These are phyloP conservation scores for Triadica sebifera DNA, from an alignment of 345 rosid species.

Conservation along the genomic window DNA sequence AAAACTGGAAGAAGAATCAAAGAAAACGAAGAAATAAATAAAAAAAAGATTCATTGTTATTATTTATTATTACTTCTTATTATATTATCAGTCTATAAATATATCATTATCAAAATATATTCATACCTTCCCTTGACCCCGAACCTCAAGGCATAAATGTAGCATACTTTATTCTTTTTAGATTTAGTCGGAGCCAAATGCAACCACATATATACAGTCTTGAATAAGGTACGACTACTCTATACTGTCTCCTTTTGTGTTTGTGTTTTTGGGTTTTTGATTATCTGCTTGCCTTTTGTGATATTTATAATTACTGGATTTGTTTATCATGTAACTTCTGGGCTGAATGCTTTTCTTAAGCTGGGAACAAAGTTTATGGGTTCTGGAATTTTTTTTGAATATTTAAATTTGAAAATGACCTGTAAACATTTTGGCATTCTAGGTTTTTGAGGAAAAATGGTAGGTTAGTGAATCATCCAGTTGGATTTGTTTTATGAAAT, in stretches of 20 bases:
- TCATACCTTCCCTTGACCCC: neutral
- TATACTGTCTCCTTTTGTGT: neutral
- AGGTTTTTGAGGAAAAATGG: neutral
- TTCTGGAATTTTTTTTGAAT: neutral
- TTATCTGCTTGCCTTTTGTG: neutral
- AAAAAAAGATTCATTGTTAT: neutral
- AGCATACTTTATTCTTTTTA: neutral
- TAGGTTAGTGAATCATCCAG: neutral
- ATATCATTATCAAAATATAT: neutral
- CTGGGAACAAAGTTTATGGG: neutral
- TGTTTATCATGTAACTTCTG: neutral
- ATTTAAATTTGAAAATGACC: neutral
- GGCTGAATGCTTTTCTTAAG: conserved; percentile 11
- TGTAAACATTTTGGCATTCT: conserved; percentile 1
- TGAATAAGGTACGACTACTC: conserved; percentile 15
- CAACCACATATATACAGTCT: neutral
- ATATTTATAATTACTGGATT: neutral
- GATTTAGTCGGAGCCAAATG: neutral
- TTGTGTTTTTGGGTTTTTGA: neutral
- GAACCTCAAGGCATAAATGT: neutral
- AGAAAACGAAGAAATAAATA: neutral
- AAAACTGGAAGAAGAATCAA: conserved; percentile 1
- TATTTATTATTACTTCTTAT: too few relatives aligned
- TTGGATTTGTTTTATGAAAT: conserved; percentile 1
- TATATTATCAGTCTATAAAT: neutral